Evolutionary conservation across 2,329 filamentous ascomycete species (phyloP).

Genomic region (Ambrosiella xylebori): DNA sequence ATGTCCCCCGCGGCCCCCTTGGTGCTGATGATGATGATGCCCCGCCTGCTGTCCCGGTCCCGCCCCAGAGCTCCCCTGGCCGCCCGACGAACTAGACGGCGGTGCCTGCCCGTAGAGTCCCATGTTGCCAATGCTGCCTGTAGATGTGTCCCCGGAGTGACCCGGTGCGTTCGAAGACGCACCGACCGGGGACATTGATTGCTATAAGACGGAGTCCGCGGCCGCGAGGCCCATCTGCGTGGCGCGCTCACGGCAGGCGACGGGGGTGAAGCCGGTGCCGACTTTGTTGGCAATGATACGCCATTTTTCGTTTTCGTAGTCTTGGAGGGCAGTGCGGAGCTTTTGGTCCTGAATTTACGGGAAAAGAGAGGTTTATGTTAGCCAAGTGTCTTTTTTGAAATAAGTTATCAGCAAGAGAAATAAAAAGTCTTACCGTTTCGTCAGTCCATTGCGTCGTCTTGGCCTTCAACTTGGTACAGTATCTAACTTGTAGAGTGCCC

Average conservation of each 20-base stretch:
- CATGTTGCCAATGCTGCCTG: not conserved
- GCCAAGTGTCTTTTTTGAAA: not conserved
- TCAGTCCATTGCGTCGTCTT: conserved; percentile 90
- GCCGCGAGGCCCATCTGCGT: conserved; percentile 35
- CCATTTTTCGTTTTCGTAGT: conserved; percentile 88
- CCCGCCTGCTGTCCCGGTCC: conserved; percentile 18
- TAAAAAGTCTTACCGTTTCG: conserved; percentile 52
- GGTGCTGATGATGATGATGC: not conserved
- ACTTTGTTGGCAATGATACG: conserved; percentile 81
- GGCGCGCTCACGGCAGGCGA: conserved; percentile 69
- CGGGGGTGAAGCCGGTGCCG: conserved; percentile 73
- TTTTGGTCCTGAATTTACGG: conserved; percentile 47
- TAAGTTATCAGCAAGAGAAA: not conserved
- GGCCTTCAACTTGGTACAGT: conserved; percentile 87
- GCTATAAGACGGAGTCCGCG: conserved; percentile 32
- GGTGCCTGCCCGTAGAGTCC: conserved; percentile 13
- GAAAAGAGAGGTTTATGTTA: conserved; percentile 1
- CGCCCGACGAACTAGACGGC: not conserved
- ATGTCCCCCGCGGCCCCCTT: not conserved
- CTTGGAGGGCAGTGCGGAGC: conserved; percentile 57
- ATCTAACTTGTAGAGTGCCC: conserved; percentile 80
- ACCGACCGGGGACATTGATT: conserved; percentile 36
- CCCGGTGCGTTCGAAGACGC: conserved; percentile 27
- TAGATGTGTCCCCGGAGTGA: conserved; percentile 19
- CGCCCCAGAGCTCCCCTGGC: not conserved